phyloP scores from a whole-genome alignment of 345 rosid species.

The Clausena lansium region DNA sequence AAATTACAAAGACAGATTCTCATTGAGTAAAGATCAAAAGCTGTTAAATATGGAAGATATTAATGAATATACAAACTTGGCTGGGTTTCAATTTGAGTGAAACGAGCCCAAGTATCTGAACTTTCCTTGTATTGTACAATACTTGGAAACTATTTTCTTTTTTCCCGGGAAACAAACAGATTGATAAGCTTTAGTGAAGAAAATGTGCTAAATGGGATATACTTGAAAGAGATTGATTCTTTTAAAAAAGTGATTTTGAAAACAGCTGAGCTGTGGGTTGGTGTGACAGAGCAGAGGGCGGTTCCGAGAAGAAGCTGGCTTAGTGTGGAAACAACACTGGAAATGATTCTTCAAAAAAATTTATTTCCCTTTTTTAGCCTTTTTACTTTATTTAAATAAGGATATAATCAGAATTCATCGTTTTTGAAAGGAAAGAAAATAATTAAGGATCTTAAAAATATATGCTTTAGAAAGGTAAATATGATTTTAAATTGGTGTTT shows the following conservation, averaged over 20 bases:
- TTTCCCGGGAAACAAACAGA: not conserved
- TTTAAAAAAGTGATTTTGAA: not conserved
- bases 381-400: no score
- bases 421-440: not conserved
- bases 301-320: not conserved
- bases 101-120: not conserved
- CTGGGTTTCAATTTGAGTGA: not conserved
- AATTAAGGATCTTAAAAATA: not conserved
- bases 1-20: not conserved
- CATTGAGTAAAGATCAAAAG: not conserved
- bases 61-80: not conserved
- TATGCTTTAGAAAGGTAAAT: no score
- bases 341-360: not conserved
- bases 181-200: not conserved
- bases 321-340: not conserved
- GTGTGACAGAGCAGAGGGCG: not conserved
- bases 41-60: conserved; percentile 7
- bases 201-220: not conserved
- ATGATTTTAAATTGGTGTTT: not conserved
- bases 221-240: not conserved
- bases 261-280: not conserved
- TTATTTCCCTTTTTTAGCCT: not conserved
- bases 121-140: not conserved
- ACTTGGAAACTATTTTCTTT: not conserved
- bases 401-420: no score